phyloP scores from a whole-genome alignment of 495 filamentous ascomycete genomes.

The Peziza echinospora region DNA sequence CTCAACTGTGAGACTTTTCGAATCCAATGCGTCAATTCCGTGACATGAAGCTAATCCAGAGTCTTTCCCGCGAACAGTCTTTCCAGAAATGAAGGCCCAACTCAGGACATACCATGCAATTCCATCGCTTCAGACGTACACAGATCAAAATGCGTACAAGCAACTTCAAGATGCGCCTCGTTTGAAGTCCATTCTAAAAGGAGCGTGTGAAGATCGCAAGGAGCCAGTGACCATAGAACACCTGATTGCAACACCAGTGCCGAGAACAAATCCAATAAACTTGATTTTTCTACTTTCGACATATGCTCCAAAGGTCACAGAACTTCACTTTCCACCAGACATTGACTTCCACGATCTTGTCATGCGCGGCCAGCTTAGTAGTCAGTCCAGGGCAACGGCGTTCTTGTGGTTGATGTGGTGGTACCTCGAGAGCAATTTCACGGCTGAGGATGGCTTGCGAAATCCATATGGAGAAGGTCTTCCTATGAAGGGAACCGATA shows the following conservation, averaged over 20 bases:
- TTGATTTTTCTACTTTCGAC: conserved; percentile 87
- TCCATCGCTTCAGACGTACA: conserved; percentile 73
- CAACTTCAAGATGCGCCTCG: conserved; percentile 92
- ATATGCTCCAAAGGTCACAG: conserved; percentile 75
- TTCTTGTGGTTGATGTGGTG: conserved; percentile 99
- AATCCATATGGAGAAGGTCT: conserved; percentile 77
- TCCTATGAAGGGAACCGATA: conserved; percentile 31
- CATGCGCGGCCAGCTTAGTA: conserved; percentile 69
- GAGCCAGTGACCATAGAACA: conserved; percentile 74
- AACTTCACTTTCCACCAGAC: conserved; percentile 66
- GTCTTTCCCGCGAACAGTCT: conserved; percentile 36
- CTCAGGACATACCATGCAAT: conserved; percentile 96
- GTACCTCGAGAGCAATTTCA: conserved; percentile 93
- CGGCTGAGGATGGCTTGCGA: conserved; percentile 51
- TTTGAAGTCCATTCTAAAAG: conserved; percentile 92
- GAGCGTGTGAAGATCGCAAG: conserved; percentile 76
- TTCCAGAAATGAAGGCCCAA: conserved; percentile 97
- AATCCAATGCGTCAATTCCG: conserved; percentile 30
- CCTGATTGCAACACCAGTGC: conserved; percentile 41
- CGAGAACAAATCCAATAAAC: conserved; percentile 91
- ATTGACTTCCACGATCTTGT: conserved; percentile 92
- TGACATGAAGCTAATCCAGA: neutral
- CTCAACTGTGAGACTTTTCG: conserved; percentile 54
- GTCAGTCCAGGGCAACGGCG: conserved; percentile 60
- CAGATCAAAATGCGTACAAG: conserved; percentile 83